Evolutionary conservation across 768 basidiomycete genomes (phyloP).

Genomic region (Trametes meyenii): DNA sequence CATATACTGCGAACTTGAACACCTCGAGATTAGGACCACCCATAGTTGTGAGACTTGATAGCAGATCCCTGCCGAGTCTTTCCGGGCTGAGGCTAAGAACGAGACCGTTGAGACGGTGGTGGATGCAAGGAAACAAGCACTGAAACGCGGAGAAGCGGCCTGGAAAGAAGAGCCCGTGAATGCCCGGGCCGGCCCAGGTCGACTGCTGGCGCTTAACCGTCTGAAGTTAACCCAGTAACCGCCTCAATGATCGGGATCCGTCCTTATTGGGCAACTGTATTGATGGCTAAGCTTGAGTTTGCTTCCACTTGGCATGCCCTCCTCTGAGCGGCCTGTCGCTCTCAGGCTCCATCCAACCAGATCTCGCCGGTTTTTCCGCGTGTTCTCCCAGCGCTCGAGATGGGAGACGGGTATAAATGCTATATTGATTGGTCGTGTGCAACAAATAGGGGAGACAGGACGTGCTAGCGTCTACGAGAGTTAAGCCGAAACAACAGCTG

Average conservation of each 20-base stretch:
- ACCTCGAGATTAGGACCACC: slow-evolving; percentile 83
- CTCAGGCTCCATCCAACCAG: not conserved
- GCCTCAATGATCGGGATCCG: slow-evolving; percentile 1
- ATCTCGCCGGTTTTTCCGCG: too few species aligned
- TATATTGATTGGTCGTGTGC: not conserved
- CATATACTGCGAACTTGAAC: slow-evolving; percentile 87
- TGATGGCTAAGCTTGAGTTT: too few species aligned
- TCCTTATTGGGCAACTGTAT: slow-evolving; percentile 4
- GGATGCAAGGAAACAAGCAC: not conserved
- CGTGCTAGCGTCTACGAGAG: slow-evolving; percentile 8
- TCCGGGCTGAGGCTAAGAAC: not conserved
- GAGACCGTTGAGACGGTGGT: not conserved
- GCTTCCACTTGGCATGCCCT: too few species aligned
- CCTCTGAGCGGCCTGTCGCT: too few species aligned
- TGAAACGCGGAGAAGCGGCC: not conserved
- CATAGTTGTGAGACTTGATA: slow-evolving; percentile 43
- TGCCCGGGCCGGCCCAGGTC: not conserved
- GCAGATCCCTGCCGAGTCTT: not conserved
- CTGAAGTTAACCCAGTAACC: not conserved
- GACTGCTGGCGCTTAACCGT: not conserved
- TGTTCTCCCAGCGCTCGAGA: not conserved
- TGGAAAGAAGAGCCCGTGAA: not conserved
- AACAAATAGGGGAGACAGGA: not conserved
- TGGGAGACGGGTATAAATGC: not conserved
- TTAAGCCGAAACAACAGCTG: not conserved